Evolutionary conservation across 148 eudicot species (phyloP).

Genomic region (Euryodendron excelsum): DNA sequence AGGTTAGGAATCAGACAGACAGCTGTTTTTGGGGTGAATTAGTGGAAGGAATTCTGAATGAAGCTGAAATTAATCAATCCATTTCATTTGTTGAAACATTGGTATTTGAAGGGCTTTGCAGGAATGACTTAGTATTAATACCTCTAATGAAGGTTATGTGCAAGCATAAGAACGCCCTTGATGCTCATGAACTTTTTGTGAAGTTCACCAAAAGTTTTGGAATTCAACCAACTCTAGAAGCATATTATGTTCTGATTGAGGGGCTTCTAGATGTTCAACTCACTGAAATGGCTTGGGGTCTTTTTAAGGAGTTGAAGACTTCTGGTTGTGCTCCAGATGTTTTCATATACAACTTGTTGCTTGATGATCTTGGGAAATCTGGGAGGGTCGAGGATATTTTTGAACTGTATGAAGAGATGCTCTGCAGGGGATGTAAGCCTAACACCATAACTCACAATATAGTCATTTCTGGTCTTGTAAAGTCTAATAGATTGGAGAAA

Average conservation of each 20-base stretch:
- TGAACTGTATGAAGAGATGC: slow-evolving; percentile 71
- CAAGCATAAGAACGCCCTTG: slow-evolving; percentile 59
- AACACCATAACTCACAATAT: slow-evolving; percentile 74
- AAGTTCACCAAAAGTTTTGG: slow-evolving; percentile 41
- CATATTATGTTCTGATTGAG: slow-evolving; percentile 60
- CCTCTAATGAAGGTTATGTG: slow-evolving; percentile 65
- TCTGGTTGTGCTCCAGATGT: slow-evolving; percentile 71
- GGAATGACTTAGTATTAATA: slow-evolving; percentile 52
- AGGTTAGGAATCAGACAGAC: slow-evolving; percentile 16
- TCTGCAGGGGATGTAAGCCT: slow-evolving; percentile 60
- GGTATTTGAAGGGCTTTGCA: slow-evolving; percentile 52
- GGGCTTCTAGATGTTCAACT: slow-evolving; percentile 66
- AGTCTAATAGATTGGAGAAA: slow-evolving; percentile 54
- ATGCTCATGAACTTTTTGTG: slow-evolving; percentile 56
- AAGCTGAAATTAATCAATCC: slow-evolving; percentile 51
- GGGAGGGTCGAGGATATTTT: slow-evolving; percentile 56
- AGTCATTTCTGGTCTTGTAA: slow-evolving; percentile 79
- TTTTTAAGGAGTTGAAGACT: slow-evolving; percentile 72
- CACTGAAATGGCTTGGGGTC: slow-evolving; percentile 58
- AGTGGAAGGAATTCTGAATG: slow-evolving; percentile 59
- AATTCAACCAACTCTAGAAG: slow-evolving; percentile 45
- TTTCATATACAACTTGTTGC: slow-evolving; percentile 71
- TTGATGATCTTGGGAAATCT: slow-evolving; percentile 73
- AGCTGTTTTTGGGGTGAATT: slow-evolving; percentile 66
- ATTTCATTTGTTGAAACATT: slow-evolving; percentile 55